A percentile compares a stretch with the other conserved stretches of the same genome.
Conservation (phyloP, 2,329 filamentous ascomycete genomes). For the Penicillium frequentans region DNA sequence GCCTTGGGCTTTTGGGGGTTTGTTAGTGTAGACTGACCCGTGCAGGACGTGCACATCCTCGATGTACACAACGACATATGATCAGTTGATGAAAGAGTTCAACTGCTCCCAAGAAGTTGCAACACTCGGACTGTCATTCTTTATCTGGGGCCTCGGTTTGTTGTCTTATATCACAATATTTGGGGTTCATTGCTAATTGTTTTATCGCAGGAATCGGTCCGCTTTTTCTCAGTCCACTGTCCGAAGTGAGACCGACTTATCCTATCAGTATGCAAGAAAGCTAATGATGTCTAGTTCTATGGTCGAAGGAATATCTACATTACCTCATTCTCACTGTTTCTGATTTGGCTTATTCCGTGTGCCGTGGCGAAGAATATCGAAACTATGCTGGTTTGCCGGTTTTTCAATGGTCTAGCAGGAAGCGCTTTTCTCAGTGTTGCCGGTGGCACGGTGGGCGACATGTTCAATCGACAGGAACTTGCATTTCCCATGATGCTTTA, state of each 20-base stretch:
- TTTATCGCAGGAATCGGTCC: slow-evolving; percentile 55
- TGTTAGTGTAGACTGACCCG: background rate
- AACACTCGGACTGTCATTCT: slow-evolving; percentile 77
- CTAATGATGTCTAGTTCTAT: slow-evolving; percentile 60
- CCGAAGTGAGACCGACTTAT: slow-evolving; percentile 47
- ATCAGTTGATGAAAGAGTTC: slow-evolving; percentile 74
- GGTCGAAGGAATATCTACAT: slow-evolving; percentile 81
- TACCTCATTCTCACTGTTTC: slow-evolving; percentile 68
- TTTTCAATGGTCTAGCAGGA: slow-evolving; percentile 57
- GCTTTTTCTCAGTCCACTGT: slow-evolving; percentile 63
- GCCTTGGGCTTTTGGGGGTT: background rate
- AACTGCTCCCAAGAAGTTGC: slow-evolving; percentile 68
- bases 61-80: slow-evolving; percentile 84
- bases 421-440: slow-evolving; percentile 66
- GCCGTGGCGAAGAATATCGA: slow-evolving; percentile 79
- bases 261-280: background rate
- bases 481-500: slow-evolving; percentile 83
- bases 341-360: slow-evolving; percentile 78
- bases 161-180: slow-evolving; percentile 1
- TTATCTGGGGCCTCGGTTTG: slow-evolving; percentile 71
- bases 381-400: slow-evolving; percentile 75
- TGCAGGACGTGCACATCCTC: slow-evolving; percentile 77
- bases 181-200: slow-evolving; percentile 9
- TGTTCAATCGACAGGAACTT: slow-evolving; percentile 69
- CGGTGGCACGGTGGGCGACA: slow-evolving; percentile 80